Evolutionary conservation across 2,329 filamentous ascomycete genomes (phyloP), one percentile per base, ranked within the genome.

Genomic region (Sphaceloma murrayae): DNA sequence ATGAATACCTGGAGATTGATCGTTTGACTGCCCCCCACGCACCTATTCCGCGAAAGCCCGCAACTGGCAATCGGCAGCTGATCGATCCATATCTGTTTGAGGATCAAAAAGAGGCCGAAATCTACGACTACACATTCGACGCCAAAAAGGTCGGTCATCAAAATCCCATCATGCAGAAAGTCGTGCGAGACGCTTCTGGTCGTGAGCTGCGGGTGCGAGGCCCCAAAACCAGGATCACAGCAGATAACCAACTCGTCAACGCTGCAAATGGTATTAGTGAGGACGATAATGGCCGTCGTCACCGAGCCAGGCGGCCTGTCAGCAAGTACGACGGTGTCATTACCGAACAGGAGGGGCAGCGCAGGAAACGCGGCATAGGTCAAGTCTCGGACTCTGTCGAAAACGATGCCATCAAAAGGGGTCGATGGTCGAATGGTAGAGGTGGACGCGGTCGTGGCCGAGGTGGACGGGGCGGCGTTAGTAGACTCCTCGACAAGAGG

Each of bases 51-150:
- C 70, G 73, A 48, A 73, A 74, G 49, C 64, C 70, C 5, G 66
- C 64, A 21, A 67, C 67, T 46, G 68, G 68, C 14, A 67, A 67
- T 9, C 62, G 67, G 14, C 56, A 63, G 14, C 68, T 73, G 8
- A 54, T 68, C 18, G 60, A 66, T 9, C 59, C 62, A 4, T 58
- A 62, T n/a, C 56, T 74, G 2, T 77, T 67, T 48, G 74, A 77
- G 53, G 75, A 76, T 51, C 70, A 70, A 58, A 77, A 77, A 51
- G 75, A 79, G 59, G 69, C 75, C 1, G 69, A 70, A 46, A 60
- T 80, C 0, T 80, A 79, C 54, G 72, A 73, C 45, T 79, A 78
- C 56, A 67, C 65, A 24, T 74, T 74, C 54, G 73, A 75, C 49
- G 58, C 70, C 0, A 72, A 72, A 52, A 69, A 67, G 47, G 52